Conservation (phyloP, 768 basidiomycete genomes). For the Termitomyces sp. region DNA sequence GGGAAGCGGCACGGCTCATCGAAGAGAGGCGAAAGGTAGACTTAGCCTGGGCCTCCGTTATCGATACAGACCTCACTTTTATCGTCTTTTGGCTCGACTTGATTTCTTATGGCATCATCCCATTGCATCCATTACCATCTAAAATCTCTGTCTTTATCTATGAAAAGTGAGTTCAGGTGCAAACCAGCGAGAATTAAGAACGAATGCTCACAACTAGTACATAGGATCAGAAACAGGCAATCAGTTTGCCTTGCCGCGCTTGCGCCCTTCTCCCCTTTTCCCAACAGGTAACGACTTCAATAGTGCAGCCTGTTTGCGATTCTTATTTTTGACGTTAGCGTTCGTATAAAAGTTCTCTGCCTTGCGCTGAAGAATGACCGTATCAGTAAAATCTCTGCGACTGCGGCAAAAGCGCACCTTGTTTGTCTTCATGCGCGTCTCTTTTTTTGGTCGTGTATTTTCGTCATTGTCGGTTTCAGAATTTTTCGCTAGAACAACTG, state of each 20-base stretch:
- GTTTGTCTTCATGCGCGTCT: slow-evolving; percentile 86
- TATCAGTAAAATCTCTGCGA: slow-evolving; percentile 1
- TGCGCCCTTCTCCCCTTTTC: slow-evolving; percentile 38
- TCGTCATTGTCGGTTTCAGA: slow-evolving; percentile 9
- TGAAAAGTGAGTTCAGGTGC: not conserved
- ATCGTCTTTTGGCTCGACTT: not conserved
- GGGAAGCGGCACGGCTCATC: no score
- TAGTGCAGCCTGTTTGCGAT: slow-evolving; percentile 55
- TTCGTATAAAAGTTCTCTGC: slow-evolving; percentile 83
- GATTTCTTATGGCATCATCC: slow-evolving; percentile 2
- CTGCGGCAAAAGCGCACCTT: slow-evolving; percentile 46
- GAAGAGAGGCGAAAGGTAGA: no score
- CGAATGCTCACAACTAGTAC: slow-evolving; percentile 3
- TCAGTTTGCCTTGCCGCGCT: slow-evolving; percentile 22
- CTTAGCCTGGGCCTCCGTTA: not conserved
- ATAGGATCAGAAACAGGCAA: not conserved
- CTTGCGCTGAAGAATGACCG: slow-evolving; percentile 55
- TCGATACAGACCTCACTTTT: not conserved
- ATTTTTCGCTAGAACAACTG: slow-evolving; percentile 5
- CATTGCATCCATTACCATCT: not conserved
- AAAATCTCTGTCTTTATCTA: not conserved
- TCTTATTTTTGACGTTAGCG: slow-evolving; percentile 87
- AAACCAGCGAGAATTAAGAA: not conserved
- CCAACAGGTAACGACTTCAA: slow-evolving; percentile 53
- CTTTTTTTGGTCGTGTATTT: slow-evolving; percentile 36